Evolutionary conservation across 768 basidiomycete species (phyloP), one percentile per base, ranked within the genome.

Genomic region (Russula olivacea): DNA sequence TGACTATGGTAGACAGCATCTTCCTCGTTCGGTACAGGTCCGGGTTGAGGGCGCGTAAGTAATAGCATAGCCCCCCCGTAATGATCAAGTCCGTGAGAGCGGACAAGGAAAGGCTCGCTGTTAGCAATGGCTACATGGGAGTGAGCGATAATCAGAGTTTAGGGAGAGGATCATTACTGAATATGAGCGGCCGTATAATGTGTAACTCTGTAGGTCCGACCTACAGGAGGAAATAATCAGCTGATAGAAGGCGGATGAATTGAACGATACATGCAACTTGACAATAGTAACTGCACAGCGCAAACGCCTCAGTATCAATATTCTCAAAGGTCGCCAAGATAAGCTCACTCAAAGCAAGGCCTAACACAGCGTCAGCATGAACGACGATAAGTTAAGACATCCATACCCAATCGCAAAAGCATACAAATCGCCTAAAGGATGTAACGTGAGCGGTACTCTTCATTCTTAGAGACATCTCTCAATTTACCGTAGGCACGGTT

Each of bases 11-110:
- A 14, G 56, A 48, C n/a, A 66, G 19, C 61, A 63, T 63, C 43
- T 51, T 64, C 32, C 21, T 57, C 25, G 65, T 51, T 41, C 40
- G 41, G 30, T 34, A 54, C 11, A 59, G 10, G 12, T 58, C 65
- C 17, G 36, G 61, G 36, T 61, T 50, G 55, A 66, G 61, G 17
- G 41, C 25, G 23, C 65, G 61, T 52, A 66, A n/a, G 53, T 66
- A 64, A 58, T 66, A 55, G 34, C 65, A 49, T 14, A 66, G 57
- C 25, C 65, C 45, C 0, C 12, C 45, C 1, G 57, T 64, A 14
- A 66, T 59, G 23, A 66, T 41, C 34, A 59, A 1, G 40, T 66
- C 65, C 32, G 65, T 66, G 28, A 59, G 3, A 32, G 45, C 56
- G 14, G 65, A 66, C 36, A 66, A 49, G 6, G 34, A 17, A 32